Base-by-base conservation (phyloP, 192 early-diverging fungal genomes). In the Coemansia sp. region DNA sequence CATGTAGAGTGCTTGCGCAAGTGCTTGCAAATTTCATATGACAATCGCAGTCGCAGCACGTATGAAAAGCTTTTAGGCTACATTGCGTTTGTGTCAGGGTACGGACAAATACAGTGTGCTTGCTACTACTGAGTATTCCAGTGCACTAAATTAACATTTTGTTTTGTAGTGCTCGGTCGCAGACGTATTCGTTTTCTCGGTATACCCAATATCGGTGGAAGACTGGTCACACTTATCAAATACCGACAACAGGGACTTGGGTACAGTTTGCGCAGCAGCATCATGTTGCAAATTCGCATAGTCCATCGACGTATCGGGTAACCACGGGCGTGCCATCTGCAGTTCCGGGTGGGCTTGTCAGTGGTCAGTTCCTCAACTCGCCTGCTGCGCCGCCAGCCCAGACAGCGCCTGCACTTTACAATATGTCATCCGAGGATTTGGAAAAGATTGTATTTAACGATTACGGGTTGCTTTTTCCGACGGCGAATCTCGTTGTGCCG, bases 51-150 rank as follows among this genome's bases (percentile, higher is more conserved):
- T 18, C 34, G 55, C n/a, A 17, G 46, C 11, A 28, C 10, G 21
- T 69, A 69, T 50, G 47, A 60, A 24, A 42, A 52, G 6, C 46
- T 69, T 24, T 10, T 69, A n/a, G 60, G 61, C 34, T 69, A 49
- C 17, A 63, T 69, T 11, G 10, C 3, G 4, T 17, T 50, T 12
- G 18, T 26, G n/a, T 24, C 57, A n/a, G 48, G 61, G 38, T 42
- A 63, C 8, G 18, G 7, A 48, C 7, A 18, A 20, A 17, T 17
- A 18, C 40, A 44, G 40, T 3, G 40, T n/a, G 40, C 11, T 44
- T n/a, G 14, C 40, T 14, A n/a, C 10, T 44, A 14, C 4, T 3
- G 11, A 44, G 40, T n/a, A 34, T 34, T 34, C 0, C 31, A 8
- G 31, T 34, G 31, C 31, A 8, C 31, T 34, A 34, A 34, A 34